Evolutionary conservation across 345 rosid genomes (phyloP).

Genomic region (Atalantia buxifolia): DNA sequence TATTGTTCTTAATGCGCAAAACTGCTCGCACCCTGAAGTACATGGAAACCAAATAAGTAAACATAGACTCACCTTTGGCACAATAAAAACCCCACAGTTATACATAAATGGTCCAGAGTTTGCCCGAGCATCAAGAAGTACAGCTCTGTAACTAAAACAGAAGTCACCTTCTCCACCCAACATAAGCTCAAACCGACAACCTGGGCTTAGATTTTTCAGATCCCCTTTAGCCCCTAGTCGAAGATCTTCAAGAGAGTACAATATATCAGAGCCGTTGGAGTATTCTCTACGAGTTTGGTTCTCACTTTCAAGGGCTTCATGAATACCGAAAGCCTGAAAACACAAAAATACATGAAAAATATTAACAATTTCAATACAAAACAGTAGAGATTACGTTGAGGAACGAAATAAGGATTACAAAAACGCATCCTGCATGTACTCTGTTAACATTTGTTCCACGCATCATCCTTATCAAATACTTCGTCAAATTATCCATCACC

Average conservation of each 20-base stretch:
- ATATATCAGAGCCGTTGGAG: conserved; percentile 54
- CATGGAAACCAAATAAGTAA: neutral
- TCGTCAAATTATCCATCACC: neutral
- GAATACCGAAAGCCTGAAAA: conserved; percentile 63
- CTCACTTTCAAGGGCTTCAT: conserved; percentile 73
- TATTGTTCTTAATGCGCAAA: neutral
- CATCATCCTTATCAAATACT: neutral
- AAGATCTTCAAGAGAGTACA: conserved; percentile 77
- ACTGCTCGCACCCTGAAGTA: neutral
- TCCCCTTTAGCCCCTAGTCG: conserved; percentile 68
- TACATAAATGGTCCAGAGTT: conserved; percentile 40
- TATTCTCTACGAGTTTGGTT: conserved; percentile 63
- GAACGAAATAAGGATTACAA: neutral
- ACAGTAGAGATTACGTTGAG: conserved; percentile 7
- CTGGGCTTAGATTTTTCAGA: conserved; percentile 46
- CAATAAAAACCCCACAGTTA: conserved; percentile 82
- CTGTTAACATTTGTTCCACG: neutral
- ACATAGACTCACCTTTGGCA: conserved; percentile 66
- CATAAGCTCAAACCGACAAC: conserved; percentile 55
- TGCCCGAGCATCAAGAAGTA: conserved; percentile 75
- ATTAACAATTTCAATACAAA: conserved; percentile 6
- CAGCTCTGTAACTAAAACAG: conserved; percentile 61
- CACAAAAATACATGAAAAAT: conserved; percentile 15
- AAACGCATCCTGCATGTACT: neutral
- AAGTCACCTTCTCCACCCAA: conserved; percentile 54